Conservation (phyloP, 345 rosid species). For the Boechera stricta region DNA sequence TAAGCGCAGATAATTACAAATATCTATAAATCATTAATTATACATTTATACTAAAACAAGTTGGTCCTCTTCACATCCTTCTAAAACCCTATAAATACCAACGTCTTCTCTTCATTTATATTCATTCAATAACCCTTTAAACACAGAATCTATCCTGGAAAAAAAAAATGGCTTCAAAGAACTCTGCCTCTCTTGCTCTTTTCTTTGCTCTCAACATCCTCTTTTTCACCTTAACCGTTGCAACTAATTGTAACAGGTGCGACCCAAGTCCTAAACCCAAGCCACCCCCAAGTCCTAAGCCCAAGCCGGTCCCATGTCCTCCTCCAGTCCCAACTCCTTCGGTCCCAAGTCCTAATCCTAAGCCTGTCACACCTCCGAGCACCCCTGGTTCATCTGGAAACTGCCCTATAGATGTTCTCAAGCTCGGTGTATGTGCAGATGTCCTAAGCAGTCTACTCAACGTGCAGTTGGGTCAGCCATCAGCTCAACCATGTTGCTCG, state of each 20-base stretch:
- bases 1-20: not conserved
- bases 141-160: not conserved
- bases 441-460: slow-evolving; percentile 48
- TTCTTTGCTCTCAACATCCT: slow-evolving; percentile 42
- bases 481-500: slow-evolving; percentile 54
- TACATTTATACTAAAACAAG: not conserved
- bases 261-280: slow-evolving; percentile 31
- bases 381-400: slow-evolving; percentile 27
- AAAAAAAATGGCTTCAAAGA: slow-evolving; percentile 39
- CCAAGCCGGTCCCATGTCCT: slow-evolving; percentile 1
- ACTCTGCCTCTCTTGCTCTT: slow-evolving; percentile 40
- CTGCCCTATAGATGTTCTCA: slow-evolving; percentile 62
- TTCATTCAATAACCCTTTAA: not conserved
- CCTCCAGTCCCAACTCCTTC: slow-evolving; percentile 3
- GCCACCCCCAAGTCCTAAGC: slow-evolving; percentile 25
- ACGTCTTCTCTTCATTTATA: not conserved
- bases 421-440: slow-evolving; percentile 59
- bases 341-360: not conserved
- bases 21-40: not conserved
- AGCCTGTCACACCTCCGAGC: slow-evolving; percentile 14
- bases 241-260: slow-evolving; percentile 32
- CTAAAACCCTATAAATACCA: slow-evolving; percentile 28
- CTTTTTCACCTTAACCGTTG: slow-evolving; percentile 38
- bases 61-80: slow-evolving; percentile 20
- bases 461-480: slow-evolving; percentile 49